Evolutionary conservation across 345 rosid species (phyloP).

Genomic region (Eucalyptus cladocalyx): DNA sequence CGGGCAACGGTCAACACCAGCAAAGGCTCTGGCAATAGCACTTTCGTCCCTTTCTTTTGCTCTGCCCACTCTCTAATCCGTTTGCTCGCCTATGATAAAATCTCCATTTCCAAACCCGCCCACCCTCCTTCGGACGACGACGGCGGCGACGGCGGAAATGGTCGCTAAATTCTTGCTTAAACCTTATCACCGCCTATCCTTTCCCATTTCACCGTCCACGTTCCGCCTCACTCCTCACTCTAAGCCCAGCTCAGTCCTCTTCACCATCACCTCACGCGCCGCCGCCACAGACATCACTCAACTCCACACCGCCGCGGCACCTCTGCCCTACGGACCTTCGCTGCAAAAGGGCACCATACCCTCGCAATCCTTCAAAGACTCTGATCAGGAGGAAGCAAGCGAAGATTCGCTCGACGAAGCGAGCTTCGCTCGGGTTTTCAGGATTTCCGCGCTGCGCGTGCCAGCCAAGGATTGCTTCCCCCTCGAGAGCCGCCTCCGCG

Average conservation of each 20-base stretch:
- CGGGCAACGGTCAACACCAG: neutral
- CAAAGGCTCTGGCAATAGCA: neutral
- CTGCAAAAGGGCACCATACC: slow-evolving; percentile 55
- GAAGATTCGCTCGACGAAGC: slow-evolving; percentile 17
- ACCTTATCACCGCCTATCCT: neutral
- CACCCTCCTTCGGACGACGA: neutral
- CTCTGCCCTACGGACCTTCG: slow-evolving; percentile 63
- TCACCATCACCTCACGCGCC: slow-evolving; percentile 12
- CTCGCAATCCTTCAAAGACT: neutral
- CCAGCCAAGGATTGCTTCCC: slow-evolving; percentile 50
- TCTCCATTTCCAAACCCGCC: neutral
- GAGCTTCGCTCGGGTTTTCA: slow-evolving; percentile 49
- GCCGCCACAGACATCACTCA: neutral
- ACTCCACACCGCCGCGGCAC: neutral
- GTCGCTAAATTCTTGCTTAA: slow-evolving; percentile 26
- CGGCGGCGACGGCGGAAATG: slow-evolving; percentile 3
- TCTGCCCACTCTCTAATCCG: neutral
- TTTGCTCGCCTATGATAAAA: neutral
- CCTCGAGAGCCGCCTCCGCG: slow-evolving; percentile 70
- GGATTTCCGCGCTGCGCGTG: slow-evolving; percentile 56
- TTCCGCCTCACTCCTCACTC: neutral
- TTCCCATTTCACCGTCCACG: neutral
- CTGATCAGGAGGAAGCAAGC: neutral
- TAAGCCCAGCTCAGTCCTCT: neutral
- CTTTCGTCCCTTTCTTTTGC: neutral